Conservation (phyloP, 441 rosid genomes). For the Gossypium davidsonii region DNA sequence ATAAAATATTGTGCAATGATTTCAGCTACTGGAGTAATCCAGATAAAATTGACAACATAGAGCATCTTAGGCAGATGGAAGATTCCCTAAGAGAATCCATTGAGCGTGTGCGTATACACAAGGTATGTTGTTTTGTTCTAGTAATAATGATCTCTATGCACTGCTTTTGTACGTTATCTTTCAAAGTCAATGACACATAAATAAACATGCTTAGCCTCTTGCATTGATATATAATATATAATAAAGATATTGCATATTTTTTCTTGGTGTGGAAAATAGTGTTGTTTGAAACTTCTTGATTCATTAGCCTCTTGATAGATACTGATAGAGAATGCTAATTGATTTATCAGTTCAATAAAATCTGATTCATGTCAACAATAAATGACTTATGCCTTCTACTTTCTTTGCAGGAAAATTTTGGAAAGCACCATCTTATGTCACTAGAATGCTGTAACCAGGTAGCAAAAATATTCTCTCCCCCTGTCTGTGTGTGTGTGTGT, state of each 20-base stretch:
- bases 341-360: background rate
- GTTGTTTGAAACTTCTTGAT: background rate
- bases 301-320: background rate
- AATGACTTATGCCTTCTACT: background rate
- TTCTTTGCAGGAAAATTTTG: constrained; percentile 47
- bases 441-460: constrained; percentile 54
- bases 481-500: background rate
- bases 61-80: constrained; percentile 70
- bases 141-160: background rate
- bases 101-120: constrained; percentile 41
- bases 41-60: constrained; percentile 57
- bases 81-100: constrained; percentile 62
- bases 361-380: background rate
- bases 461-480: constrained; percentile 11
- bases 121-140: constrained; percentile 35
- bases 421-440: constrained; percentile 50
- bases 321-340: background rate
- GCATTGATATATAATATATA: background rate
- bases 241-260: constrained; percentile 12
- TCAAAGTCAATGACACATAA: background rate
- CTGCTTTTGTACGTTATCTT: background rate
- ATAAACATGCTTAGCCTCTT: background rate
- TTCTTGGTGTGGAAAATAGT: background rate
- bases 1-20: constrained; percentile 18
- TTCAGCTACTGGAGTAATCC: constrained; percentile 73